Conservation (phyloP, 2,329 filamentous ascomycete species). For the Polytolypa hystricis region DNA sequence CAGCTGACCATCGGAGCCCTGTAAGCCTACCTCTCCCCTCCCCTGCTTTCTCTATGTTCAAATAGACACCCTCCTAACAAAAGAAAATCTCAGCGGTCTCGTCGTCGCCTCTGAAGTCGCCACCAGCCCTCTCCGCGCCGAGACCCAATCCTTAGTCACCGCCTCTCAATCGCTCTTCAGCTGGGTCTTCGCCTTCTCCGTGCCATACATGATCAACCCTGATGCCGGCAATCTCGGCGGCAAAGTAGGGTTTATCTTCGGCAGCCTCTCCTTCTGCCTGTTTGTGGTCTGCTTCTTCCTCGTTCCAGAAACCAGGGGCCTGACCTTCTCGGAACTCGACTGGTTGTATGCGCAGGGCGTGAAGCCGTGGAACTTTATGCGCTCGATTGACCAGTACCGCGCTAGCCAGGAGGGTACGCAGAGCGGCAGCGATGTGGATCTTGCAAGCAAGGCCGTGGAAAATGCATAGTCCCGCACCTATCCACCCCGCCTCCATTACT, state of each 20-base stretch:
- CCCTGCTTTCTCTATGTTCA: no score
- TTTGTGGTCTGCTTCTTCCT: slow-evolving; percentile 9
- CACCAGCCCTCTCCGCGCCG: slow-evolving; percentile 30
- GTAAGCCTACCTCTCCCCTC: no score
- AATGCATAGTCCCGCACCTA: no score
- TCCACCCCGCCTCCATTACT: no score
- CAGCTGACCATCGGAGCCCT: no score
- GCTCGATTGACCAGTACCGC: neutral
- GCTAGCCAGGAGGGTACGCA: no score
- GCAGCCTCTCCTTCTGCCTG: slow-evolving; percentile 11
- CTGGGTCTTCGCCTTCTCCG: slow-evolving; percentile 12
- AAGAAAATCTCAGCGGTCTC: no score
- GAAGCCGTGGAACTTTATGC: neutral
- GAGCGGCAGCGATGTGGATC: no score
- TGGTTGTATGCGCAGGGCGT: neutral
- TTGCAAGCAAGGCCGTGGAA: no score
- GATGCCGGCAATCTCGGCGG: slow-evolving; percentile 5
- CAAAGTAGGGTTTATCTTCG: slow-evolving; percentile 12
- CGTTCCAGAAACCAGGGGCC: slow-evolving; percentile 8
- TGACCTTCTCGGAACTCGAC: slow-evolving; percentile 1
- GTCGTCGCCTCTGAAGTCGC: slow-evolving; percentile 6
- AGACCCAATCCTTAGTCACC: no score
- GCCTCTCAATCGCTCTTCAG: slow-evolving; percentile 28
- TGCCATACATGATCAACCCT: slow-evolving; percentile 8
- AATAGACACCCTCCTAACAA: no score